phyloP scores from a whole-genome alignment of 1,284 basidiomycete genomes.

The Cryptococcus hybrid region DNA sequence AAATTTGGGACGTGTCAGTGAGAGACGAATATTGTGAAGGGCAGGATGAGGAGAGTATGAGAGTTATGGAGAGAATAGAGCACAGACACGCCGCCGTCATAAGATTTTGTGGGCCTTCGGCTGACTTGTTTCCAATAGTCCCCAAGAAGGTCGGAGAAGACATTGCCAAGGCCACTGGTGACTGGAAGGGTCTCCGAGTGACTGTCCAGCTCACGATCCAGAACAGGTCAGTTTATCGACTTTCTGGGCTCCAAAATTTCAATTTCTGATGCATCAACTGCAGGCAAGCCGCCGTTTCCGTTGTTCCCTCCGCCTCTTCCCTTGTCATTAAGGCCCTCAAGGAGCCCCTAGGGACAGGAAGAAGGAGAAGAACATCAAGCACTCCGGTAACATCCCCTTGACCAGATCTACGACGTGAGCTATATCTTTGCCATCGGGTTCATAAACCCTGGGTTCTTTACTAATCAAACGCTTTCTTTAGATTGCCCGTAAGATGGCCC shows the following conservation, averaged over 20 bases:
- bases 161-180: slow-evolving; percentile 97
- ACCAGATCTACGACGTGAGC: slow-evolving; percentile 83
- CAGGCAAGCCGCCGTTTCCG: slow-evolving; percentile 85
- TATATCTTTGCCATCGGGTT: neutral
- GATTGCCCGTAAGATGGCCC: slow-evolving; percentile 80
- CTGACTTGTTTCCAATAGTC: slow-evolving; percentile 59
- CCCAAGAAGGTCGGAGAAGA: slow-evolving; percentile 99
- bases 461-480: slow-evolving; percentile 8
- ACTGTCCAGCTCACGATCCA: slow-evolving; percentile 99
- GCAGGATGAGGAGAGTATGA: neutral
- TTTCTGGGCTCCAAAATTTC: neutral
- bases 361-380: slow-evolving; percentile 99
- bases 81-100: neutral
- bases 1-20: neutral
- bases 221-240: slow-evolving; percentile 65
- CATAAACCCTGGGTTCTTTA: neutral
- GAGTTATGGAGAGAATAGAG: no score
- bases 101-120: neutral
- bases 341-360: slow-evolving; percentile 99
- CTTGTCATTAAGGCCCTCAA: slow-evolving; percentile 99
- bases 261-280: neutral
- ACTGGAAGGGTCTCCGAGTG: slow-evolving; percentile 99
- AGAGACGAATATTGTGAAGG: neutral
- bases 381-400: slow-evolving; percentile 90
- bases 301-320: slow-evolving; percentile 97